Evolutionary conservation across 139 green algal genomes (phyloP).

Genomic region (Chlamydomonas sphaeroides): DNA sequence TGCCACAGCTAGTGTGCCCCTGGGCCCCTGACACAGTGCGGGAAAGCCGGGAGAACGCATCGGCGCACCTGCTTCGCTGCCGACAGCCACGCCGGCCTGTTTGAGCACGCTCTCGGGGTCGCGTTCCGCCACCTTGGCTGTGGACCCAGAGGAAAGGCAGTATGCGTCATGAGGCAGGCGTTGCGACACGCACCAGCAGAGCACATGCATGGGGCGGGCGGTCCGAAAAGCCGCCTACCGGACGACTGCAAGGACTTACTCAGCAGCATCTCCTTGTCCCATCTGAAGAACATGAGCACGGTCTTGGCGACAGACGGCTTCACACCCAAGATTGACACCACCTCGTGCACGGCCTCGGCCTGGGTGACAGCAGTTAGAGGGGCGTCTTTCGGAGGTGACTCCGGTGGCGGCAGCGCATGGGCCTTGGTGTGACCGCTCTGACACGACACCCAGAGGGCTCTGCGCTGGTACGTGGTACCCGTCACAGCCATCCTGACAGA

Average conservation of each 20-base stretch:
- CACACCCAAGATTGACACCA: slow-evolving; percentile 73
- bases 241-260: slow-evolving; percentile 28
- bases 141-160: neutral
- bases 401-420: too few species aligned
- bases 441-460: too few species aligned
- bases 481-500: too few species aligned
- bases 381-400: too few species aligned
- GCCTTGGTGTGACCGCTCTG: too few species aligned
- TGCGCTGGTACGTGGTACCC: too few species aligned
- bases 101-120: slow-evolving; percentile 23
- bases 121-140: slow-evolving; percentile 30
- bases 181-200: neutral
- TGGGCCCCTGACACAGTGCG: too few species aligned
- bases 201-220: neutral
- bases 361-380: slow-evolving; percentile 41
- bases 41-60: neutral
- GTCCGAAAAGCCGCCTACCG: too few species aligned
- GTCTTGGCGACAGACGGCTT: slow-evolving; percentile 61
- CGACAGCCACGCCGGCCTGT: slow-evolving; percentile 25
- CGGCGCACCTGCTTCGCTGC: neutral
- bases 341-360: slow-evolving; percentile 64
- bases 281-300: slow-evolving; percentile 81
- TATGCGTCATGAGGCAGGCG: neutral
- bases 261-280: slow-evolving; percentile 72
- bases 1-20: neutral